These are phyloP conservation scores for Apiotrichum brassicae DNA, from an alignment of 1,284 basidiomycete genomes.

Conservation along the genomic window DNA sequence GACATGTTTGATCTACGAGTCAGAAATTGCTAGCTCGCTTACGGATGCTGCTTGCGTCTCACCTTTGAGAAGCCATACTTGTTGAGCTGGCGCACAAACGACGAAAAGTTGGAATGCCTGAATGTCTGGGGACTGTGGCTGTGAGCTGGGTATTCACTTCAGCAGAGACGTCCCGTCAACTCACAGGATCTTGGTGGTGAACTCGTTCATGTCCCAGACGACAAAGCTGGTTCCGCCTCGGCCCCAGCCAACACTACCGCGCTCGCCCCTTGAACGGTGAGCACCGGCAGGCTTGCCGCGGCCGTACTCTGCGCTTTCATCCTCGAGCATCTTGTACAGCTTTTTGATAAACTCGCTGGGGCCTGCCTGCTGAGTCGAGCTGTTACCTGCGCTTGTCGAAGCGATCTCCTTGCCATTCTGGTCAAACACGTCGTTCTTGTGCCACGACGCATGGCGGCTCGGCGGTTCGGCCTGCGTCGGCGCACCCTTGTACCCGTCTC, in stretches of 20 bases:
- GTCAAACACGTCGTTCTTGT: constrained; percentile 4
- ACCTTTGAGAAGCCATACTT: constrained; percentile 99
- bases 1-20: constrained; percentile 39
- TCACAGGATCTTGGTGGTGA: constrained; percentile 79
- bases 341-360: constrained; percentile 86
- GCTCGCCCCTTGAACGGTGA: constrained; percentile 23
- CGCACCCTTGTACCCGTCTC: background rate
- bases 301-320: constrained; percentile 36
- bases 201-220: constrained; percentile 98
- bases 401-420: constrained; percentile 2
- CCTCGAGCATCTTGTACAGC: constrained; percentile 65
- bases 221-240: constrained; percentile 82
- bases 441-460: background rate
- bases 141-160: too few species aligned
- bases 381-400: background rate
- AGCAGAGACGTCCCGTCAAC: constrained; percentile 8
- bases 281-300: constrained; percentile 30
- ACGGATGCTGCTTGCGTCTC: too few species aligned
- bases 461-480: background rate
- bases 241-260: constrained; percentile 66
- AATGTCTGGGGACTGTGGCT: constrained; percentile 68
- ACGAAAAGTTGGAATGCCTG: constrained; percentile 95
- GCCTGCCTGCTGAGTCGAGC: constrained; percentile 22
- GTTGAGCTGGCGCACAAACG: constrained; percentile 89
- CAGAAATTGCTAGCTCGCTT: background rate